phyloP scores from a whole-genome alignment of 345 rosid genomes.

The Cardamine chenopodiifolia region DNA sequence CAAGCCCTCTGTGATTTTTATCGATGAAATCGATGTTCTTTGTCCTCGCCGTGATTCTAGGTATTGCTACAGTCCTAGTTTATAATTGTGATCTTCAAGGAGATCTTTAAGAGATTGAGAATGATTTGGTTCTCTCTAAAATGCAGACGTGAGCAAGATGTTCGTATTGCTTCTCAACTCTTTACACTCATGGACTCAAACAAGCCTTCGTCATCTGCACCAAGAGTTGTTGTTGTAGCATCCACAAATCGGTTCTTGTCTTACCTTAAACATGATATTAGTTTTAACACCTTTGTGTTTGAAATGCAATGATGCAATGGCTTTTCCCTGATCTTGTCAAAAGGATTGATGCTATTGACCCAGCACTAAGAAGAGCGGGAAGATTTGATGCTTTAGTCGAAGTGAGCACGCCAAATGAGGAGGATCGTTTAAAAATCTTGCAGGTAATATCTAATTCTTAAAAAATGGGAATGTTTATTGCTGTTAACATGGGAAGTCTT shows the following conservation, averaged over 20 bases:
- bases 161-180: conserved; percentile 78
- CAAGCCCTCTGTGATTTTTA: conserved; percentile 76
- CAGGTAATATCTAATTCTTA: conserved; percentile 49
- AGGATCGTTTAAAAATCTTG: conserved; percentile 75
- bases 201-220: conserved; percentile 51
- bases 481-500: not conserved
- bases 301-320: not conserved
- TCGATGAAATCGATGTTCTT: conserved; percentile 88
- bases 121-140: not conserved
- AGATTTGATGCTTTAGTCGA: conserved; percentile 86
- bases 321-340: not conserved
- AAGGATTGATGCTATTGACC: conserved; percentile 82
- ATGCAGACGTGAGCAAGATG: conserved; percentile 81
- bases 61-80: conserved; percentile 40
- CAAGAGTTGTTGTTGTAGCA: conserved; percentile 69
- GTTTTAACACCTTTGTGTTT: not conserved
- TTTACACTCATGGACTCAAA: conserved; percentile 78
- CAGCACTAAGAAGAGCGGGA: conserved; percentile 78
- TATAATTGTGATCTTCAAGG: not conserved
- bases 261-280: not conserved
- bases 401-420: conserved; percentile 82
- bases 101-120: not conserved
- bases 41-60: conserved; percentile 81
- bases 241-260: conserved; percentile 81
- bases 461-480: not conserved